Base-by-base conservation (phyloP, 257 asterid genomes). In the Ophiorrhiza pumila region DNA sequence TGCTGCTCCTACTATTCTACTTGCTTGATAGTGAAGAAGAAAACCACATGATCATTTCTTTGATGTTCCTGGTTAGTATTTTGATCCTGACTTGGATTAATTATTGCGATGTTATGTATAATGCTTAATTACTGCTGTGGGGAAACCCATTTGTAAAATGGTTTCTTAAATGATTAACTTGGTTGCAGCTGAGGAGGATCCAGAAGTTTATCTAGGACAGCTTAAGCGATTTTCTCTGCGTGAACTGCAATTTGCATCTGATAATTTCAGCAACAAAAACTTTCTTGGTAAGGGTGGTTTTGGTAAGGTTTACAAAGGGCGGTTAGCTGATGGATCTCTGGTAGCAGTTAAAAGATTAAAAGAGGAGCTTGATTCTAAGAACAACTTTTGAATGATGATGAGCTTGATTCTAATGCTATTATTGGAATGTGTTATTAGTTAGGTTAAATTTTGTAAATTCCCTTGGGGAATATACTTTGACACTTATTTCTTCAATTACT, bases 191-290 rank as follows among this genome's bases (percentile, higher is more conserved):
- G 98, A 89, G 89, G 98, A 88, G 85, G 97, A 90, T 76, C 96
- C 96, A 5, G 96, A 90, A 85, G 96, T 88, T 81, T 96, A 91
- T 80, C 85, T 91, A 35, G 98, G 97, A 63, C 97, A 93, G 82
- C 96, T 93, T 68, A 91, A 88, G 72, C 85, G 95, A 76, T 93
- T 91, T 74, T 81, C 98, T 59, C 78, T 93, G 56, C 95, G 95
- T 11, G 97, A 91, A 81, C 82, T 91, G 77, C 97, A 91, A 81
- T 90, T 89, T 71, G 98, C 96, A 55, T 71, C 91, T 22, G 96
- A 89, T 83, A 76, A 82, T 75, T 93, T 93, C 71, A 88, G 96
- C 80, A 87, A 89, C 80, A 77, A 59, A 75, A 69, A 91, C 74
- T 81, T 93, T 75, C 90, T 93, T 34, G 97, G 96, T 62, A 82